These are phyloP conservation scores for Asclepias syriaca DNA, from an alignment of 257 asterid species.

Conservation along the genomic window DNA sequence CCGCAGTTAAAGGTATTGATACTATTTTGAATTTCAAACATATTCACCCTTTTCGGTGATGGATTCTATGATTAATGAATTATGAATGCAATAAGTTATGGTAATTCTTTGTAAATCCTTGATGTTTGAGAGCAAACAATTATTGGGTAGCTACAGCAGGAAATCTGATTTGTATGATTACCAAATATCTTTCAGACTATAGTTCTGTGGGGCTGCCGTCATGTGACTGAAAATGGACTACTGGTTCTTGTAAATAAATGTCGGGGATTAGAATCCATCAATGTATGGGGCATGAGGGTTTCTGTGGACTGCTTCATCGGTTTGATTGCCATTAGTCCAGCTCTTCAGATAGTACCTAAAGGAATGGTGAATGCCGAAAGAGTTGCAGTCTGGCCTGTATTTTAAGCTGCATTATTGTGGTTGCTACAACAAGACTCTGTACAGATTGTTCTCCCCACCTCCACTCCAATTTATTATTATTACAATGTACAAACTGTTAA, in stretches of 20 bases:
- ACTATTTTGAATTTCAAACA: background rate
- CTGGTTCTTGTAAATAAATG: slow-evolving; percentile 69
- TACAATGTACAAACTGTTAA: slow-evolving; percentile 12
- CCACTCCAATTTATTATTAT: background rate
- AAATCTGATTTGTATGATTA: background rate
- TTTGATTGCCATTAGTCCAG: slow-evolving; percentile 66
- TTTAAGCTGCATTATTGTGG: slow-evolving; percentile 20
- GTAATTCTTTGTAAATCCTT: background rate
- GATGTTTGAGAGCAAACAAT: background rate
- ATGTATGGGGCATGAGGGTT: slow-evolving; percentile 81
- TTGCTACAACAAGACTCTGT: slow-evolving; percentile 3
- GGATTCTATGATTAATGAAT: background rate
- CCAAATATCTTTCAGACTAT: slow-evolving; percentile 43
- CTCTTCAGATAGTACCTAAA: slow-evolving; percentile 71
- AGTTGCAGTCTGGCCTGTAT: slow-evolving; percentile 39
- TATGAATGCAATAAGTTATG: background rate
- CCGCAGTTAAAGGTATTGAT: slow-evolving; percentile 60
- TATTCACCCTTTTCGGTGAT: too few relatives aligned
- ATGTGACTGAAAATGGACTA: slow-evolving; percentile 77
- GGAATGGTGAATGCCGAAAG: slow-evolving; percentile 37
- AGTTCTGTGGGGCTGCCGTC: slow-evolving; percentile 88
- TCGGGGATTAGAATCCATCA: slow-evolving; percentile 63
- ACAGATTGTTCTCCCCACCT: slow-evolving; percentile 17
- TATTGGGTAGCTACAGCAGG: background rate
- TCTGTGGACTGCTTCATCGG: slow-evolving; percentile 62